Evolutionary conservation across 73 alveolate genomes (phyloP).

Genomic region (Paramecium pentaurelia): DNA sequence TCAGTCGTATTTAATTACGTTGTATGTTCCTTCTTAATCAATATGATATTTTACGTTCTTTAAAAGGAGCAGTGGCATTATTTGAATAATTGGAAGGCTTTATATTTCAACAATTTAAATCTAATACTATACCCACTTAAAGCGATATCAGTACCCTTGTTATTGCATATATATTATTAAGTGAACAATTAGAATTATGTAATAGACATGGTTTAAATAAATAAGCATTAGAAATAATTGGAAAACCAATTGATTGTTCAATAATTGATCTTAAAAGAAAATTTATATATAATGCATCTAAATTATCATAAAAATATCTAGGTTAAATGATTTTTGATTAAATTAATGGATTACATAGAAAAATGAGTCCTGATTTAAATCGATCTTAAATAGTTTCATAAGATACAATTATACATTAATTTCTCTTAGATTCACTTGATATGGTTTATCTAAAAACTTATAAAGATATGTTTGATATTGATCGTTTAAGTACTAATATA

Average conservation of each 20-base stretch:
- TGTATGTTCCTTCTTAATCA: neutral
- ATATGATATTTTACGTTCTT: neutral
- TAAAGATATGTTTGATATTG: neutral
- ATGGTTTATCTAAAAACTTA: neutral
- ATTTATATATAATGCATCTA: neutral
- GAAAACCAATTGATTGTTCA: neutral
- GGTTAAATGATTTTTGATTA: neutral
- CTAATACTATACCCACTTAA: neutral
- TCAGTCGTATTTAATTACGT: neutral
- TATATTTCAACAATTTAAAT: neutral
- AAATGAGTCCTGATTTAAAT: neutral
- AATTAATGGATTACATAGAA: neutral
- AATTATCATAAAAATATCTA: neutral
- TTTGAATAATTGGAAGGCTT: neutral
- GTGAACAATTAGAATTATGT: neutral
- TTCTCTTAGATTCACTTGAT: neutral
- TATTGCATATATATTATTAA: neutral
- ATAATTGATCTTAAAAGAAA: neutral
- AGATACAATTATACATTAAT: neutral
- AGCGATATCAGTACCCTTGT: neutral
- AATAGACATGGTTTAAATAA: neutral
- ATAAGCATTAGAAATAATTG: conserved; percentile 1
- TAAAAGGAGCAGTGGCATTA: neutral
- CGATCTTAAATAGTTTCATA: neutral
- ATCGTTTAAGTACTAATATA: neutral